Base-by-base conservation (phyloP, 2,329 filamentous ascomycete genomes). In the Dissoconium aciculare region DNA sequence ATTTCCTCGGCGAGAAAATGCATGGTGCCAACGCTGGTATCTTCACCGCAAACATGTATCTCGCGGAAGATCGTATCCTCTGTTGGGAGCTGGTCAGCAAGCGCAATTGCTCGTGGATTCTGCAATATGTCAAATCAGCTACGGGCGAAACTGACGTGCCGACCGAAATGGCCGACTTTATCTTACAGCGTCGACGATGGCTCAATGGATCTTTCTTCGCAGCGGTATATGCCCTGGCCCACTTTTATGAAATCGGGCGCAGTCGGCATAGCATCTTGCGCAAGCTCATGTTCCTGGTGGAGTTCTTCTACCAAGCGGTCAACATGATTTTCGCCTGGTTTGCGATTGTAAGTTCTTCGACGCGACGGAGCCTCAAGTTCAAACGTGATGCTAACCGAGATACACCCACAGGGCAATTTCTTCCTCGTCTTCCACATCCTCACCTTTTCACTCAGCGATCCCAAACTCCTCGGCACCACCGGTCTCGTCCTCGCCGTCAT, bases 311-410 rank as follows among this genome's bases (percentile, higher is more conserved):
- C 62, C 85, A 94, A 57, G 89, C 83, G 1, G 68, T 87, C 57
- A 92, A 82, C 66, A 94, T 95, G 82, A 69, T 98, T 51, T 98
- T 95, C 55, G 85, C 89, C 31, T 98, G 89, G 89, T 95, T 98
- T 53, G 83, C 79, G 47, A 89, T 95, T 50, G 80, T 64, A 51
- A 54, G 60, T 54, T 12, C 5, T 17, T 3, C 15, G 12, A 23
- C 17, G 15, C 11, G 5, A 17, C 1, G 11, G 17, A 12, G n/a
- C n/a, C n/a, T n/a, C n/a, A n/a, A n/a, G 4, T 25, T n/a, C 15
- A 12, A 27, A 9, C 8, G 17, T 12, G 9, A 6, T 30, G 5
- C 5, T 16, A 11, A 11, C 11, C 25, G 35, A 38, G 33, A 38
- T 30, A 23, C 5, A 6, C 3, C 19, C 13, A 9, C 33, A 65